Evolutionary conservation across 2,329 filamentous ascomycete species (phyloP), one percentile per base, ranked within the genome.

Genomic region (Sclerotinia glacialis): DNA sequence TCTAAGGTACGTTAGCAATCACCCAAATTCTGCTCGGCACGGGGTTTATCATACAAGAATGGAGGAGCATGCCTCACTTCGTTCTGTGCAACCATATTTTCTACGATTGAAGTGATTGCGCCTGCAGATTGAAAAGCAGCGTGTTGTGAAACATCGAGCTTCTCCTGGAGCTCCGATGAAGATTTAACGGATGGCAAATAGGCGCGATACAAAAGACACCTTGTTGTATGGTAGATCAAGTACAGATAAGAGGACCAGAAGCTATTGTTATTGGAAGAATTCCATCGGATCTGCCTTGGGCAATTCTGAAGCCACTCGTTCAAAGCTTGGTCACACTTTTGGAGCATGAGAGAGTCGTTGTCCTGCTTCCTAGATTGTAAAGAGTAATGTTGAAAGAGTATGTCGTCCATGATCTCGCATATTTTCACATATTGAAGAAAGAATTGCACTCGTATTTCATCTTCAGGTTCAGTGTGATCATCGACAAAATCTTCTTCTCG

Each of bases 251-350:
- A 94, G 14, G 93, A 93, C 94, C 92, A 97, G 78, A 98, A 98
- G 11, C 16, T 47, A 77, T 96, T 92, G 79, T 97, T 94, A 47
- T 89, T 86, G 59, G 88, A 87, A 76, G 89, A 86, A 77, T 97
- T 92, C 91, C 94, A 98, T 75, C 93, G 94, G n/a, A 97, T 91
- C 69, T 94, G 87, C 75, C 92, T 92, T 1, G 94, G 94, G 72
- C 94, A 97, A 76, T 97, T 96, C 73, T 97, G 92, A 62, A 98
- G 83, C 94, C 94, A 98, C 78, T 98, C 94, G 34, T 94, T 94
- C 73, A 98, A 81, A 11, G 94, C 94, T 92, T 97, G 97, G 77
- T 98, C 94, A 71, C 92, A 96, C 76, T 97, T 93, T 0, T 93
- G 97, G 28, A 98, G 85, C 74, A 97, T 94, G 73, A 97, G 96